phyloP scores from a whole-genome alignment of 1,139 yeast species.

The Debaryomyces sp. region DNA sequence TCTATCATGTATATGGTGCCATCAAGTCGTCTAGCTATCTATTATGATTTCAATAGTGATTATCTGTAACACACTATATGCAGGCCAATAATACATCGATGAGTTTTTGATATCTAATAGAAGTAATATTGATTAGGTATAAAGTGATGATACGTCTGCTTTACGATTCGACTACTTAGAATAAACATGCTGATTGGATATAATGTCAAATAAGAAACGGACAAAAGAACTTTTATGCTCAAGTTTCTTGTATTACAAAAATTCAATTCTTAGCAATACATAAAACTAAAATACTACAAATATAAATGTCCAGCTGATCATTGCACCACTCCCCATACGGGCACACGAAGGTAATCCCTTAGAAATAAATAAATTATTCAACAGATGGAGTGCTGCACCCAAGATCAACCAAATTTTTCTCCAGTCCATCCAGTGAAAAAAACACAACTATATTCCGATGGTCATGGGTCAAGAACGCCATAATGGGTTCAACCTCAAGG shows the following conservation, averaged over 20 bases:
- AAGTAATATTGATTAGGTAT: not conserved
- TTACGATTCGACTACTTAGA: not conserved
- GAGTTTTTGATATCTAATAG: not conserved
- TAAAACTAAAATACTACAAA: not conserved
- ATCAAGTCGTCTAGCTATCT: not conserved
- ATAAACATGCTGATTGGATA: not conserved
- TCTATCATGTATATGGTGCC: not conserved
- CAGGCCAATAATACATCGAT: not conserved
- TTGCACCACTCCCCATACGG: conserved; percentile 83
- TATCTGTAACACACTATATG: not conserved
- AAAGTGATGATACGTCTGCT: not conserved
- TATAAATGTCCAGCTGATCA: conserved; percentile 67
- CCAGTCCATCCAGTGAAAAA: conserved; percentile 56
- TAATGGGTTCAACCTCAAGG: conserved; percentile 76
- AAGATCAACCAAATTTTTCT: conserved; percentile 68
- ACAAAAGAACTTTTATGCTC: not conserved
- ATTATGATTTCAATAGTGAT: not conserved
- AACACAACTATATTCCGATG: conserved; percentile 58
- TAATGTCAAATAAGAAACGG: not conserved
- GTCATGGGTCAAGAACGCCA: conserved; percentile 80
- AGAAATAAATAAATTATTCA: conserved; percentile 48
- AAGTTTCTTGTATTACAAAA: not conserved
- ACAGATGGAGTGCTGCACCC: conserved; percentile 81
- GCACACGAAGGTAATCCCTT: conserved; percentile 83
- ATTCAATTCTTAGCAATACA: not conserved